Conservation (phyloP, 306 rosid species). For the Lathyrus aphaca region DNA sequence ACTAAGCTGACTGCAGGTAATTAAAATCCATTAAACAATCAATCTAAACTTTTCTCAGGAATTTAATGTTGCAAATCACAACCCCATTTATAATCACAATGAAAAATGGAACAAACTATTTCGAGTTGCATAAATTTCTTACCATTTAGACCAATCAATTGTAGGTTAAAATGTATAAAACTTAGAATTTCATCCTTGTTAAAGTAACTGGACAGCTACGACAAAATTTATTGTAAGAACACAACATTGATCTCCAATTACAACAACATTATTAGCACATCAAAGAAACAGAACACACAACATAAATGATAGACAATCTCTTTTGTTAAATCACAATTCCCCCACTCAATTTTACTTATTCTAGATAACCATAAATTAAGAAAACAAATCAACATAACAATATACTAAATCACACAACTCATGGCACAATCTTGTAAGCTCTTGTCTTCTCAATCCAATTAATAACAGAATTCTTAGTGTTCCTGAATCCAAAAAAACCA, state of each 20-base stretch:
- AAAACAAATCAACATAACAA: background rate
- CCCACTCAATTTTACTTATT: background rate
- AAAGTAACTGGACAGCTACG: background rate
- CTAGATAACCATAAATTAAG: background rate
- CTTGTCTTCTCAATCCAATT: conserved; percentile 62
- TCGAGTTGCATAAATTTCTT: no score
- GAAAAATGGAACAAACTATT: no score
- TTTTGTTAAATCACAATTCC: background rate
- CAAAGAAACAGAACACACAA: background rate
- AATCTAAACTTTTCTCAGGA: no score
- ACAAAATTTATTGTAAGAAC: background rate
- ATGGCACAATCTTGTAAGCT: conserved; percentile 64
- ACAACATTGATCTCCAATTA: background rate
- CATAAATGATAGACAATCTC: background rate
- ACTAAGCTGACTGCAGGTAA: no score
- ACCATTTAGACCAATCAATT: no score
- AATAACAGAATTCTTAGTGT: conserved; percentile 58
- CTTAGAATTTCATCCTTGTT: no score
- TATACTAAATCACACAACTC: background rate
- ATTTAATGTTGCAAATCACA: no score
- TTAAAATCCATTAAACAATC: no score
- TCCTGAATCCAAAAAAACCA: conserved; percentile 71
- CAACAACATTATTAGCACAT: background rate
- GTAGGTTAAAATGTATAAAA: no score
- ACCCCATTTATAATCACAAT: no score